Conservation (phyloP, 495 filamentous ascomycete species). For the Hypoxylon crocopeplum region DNA sequence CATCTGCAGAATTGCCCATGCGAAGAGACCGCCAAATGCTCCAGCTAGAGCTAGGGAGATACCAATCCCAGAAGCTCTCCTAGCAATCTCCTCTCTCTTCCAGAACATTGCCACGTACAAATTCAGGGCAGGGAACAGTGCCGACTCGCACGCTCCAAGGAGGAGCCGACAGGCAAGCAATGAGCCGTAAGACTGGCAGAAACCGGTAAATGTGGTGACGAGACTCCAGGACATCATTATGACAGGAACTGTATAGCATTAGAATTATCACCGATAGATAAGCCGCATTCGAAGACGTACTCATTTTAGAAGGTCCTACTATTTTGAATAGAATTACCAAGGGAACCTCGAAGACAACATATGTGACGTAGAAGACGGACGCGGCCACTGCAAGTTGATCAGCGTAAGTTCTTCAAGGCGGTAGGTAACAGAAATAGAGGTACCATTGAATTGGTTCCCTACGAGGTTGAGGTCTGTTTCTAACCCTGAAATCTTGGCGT, state of each 20-base stretch:
- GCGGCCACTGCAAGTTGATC: conserved; percentile 65
- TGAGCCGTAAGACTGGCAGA: conserved; percentile 68
- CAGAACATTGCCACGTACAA: too few species aligned
- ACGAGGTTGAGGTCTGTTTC: conserved; percentile 58
- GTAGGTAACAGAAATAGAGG: too few species aligned
- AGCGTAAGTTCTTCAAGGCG: conserved; percentile 44
- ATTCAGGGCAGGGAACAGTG: conserved; percentile 72
- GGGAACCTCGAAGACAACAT: conserved; percentile 74
- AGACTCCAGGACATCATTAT: conserved; percentile 65
- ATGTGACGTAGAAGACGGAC: conserved; percentile 83
- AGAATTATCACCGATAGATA: conserved; percentile 58
- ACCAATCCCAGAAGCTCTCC: conserved; percentile 71
- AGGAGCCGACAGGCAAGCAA: conserved; percentile 65
- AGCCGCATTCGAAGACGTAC: background rate
- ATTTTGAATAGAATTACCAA: conserved; percentile 79
- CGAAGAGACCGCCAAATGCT: conserved; percentile 71
- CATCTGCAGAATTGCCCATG: conserved; percentile 66
- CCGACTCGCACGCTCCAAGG: conserved; percentile 57
- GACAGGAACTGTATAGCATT: conserved; percentile 38
- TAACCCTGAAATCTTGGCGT: conserved; percentile 55
- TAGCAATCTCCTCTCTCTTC: too few species aligned
- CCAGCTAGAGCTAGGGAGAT: conserved; percentile 71
- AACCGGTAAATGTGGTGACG: conserved; percentile 72
- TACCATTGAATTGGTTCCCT: too few species aligned
- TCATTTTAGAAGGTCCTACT: conserved; percentile 41